Evolutionary conservation across 2,329 filamentous ascomycete species (phyloP).

Genomic region (Fusarium tricinctum): DNA sequence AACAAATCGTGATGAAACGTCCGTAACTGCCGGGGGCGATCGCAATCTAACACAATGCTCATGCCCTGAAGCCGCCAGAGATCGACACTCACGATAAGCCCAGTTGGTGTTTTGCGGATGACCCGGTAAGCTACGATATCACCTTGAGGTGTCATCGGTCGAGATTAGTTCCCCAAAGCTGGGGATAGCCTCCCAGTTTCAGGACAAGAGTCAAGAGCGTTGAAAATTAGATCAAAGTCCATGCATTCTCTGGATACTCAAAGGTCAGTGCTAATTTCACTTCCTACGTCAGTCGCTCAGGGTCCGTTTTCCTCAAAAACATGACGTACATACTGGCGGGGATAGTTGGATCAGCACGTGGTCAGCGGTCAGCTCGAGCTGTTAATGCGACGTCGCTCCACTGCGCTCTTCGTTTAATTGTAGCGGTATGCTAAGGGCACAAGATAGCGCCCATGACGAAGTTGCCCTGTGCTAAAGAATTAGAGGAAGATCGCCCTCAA

Average conservation of each 20-base stretch:
- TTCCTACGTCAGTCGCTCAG: neutral
- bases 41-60: constrained; percentile 15
- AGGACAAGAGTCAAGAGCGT: neutral
- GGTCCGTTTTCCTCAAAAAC: neutral
- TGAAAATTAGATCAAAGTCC: neutral
- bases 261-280: neutral
- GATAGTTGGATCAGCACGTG: neutral
- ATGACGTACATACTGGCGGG: neutral
- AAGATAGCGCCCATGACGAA: constrained; percentile 21
- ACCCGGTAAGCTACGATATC: constrained; percentile 1
- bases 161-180: neutral
- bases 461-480: neutral
- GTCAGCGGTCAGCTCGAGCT: neutral
- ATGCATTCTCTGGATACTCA: neutral
- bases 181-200: neutral
- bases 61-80: constrained; percentile 7
- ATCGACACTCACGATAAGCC: neutral
- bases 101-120: neutral
- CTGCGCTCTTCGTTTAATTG: constrained; percentile 1
- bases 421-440: constrained; percentile 10
- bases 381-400: constrained; percentile 20
- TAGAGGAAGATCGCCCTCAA: neutral
- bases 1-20: constrained; percentile 19
- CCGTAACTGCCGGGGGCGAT: constrained; percentile 24
- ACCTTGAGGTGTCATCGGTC: constrained; percentile 7